Evolutionary conservation across 2,329 filamentous ascomycete species (phyloP).

Genomic region (Periconia macrospinosa): DNA sequence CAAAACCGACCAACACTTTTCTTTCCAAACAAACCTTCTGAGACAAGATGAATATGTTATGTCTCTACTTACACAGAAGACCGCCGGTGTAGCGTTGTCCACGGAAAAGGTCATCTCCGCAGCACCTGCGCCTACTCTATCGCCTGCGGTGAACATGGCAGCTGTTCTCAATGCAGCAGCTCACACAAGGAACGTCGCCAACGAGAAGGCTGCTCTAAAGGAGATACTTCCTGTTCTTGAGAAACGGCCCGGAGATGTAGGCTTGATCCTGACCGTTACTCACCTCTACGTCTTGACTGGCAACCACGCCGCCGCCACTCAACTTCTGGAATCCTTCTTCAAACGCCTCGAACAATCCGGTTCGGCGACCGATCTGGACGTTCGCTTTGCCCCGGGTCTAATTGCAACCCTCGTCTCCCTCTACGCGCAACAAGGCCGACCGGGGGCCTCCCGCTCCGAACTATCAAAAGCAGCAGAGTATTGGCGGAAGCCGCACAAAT

Average conservation of each 20-base stretch:
- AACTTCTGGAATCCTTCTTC: slow-evolving; percentile 76
- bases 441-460: slow-evolving; percentile 69
- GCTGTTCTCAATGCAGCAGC: slow-evolving; percentile 75
- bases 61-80: slow-evolving; percentile 69
- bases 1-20: slow-evolving; percentile 67
- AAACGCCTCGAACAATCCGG: slow-evolving; percentile 67
- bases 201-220: slow-evolving; percentile 69
- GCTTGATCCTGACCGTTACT: slow-evolving; percentile 75
- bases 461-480: slow-evolving; percentile 78
- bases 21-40: slow-evolving; percentile 67
- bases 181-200: slow-evolving; percentile 61
- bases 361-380: slow-evolving; percentile 61
- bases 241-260: slow-evolving; percentile 76
- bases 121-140: slow-evolving; percentile 49
- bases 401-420: slow-evolving; percentile 79
- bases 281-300: slow-evolving; percentile 77
- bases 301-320: slow-evolving; percentile 72
- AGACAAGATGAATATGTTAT: slow-evolving; percentile 66
- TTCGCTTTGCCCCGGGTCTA: slow-evolving; percentile 81
- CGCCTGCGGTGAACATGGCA: slow-evolving; percentile 56
- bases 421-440: slow-evolving; percentile 75
- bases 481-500: slow-evolving; percentile 67
- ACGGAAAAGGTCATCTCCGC: slow-evolving; percentile 54
- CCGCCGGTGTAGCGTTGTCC: slow-evolving; percentile 62
- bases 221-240: slow-evolving; percentile 70